Evolutionary conservation across 441 rosid species (phyloP).

Genomic region (Rhodomyrtus psidioides): DNA sequence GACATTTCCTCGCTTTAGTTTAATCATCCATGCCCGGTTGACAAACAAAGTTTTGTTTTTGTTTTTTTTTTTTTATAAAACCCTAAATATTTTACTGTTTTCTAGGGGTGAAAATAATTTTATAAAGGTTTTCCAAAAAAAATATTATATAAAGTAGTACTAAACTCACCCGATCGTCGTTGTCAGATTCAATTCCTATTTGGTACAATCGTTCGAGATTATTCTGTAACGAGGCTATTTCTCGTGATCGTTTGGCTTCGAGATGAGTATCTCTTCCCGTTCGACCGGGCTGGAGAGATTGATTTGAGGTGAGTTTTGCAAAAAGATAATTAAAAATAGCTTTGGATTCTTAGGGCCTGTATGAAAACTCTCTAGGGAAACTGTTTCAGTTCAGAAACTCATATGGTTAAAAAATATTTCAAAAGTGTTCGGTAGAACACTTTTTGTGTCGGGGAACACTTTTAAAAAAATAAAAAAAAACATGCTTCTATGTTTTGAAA

Average conservation of each 20-base stretch:
- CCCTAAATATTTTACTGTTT: not conserved
- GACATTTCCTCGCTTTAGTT: not conserved
- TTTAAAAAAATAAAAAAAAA: too few relatives aligned
- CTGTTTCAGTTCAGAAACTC: too few relatives aligned
- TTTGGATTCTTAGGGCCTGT: not conserved
- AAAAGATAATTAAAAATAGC: not conserved
- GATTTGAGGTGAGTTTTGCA: not conserved
- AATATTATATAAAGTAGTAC: not conserved
- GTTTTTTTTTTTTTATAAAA: not conserved
- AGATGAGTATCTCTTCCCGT: not conserved
- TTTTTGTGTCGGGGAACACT: too few relatives aligned
- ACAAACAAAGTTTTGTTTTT: not conserved
- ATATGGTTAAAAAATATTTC: too few relatives aligned
- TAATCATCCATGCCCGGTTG: not conserved
- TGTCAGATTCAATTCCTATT: not conserved
- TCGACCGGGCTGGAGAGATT: fast-evolving
- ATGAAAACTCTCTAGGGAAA: too few relatives aligned
- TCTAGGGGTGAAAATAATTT: not conserved
- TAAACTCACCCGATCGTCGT: not conserved
- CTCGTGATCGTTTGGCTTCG: not conserved
- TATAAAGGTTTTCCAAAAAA: too few relatives aligned
- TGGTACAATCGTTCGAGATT: fast-evolving
- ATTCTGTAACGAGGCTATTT: not conserved
- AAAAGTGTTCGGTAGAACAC: too few relatives aligned
- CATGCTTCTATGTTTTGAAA: too few relatives aligned